Conservation (phyloP, 2,329 filamentous ascomycete species). For the Verticillium albo-atrum region DNA sequence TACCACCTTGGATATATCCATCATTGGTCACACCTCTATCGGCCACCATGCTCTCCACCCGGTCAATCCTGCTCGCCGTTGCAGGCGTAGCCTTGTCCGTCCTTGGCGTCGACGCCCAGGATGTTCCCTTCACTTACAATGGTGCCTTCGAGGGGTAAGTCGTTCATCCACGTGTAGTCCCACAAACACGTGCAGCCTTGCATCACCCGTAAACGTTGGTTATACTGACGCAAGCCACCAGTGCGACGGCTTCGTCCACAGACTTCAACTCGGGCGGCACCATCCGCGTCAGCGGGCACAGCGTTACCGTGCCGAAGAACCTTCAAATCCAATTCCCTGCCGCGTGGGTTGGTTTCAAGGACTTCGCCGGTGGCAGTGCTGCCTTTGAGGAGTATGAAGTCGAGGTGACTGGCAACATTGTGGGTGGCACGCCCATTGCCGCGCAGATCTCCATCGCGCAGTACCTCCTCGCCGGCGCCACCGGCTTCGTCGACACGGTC, state of each 20-base stretch:
- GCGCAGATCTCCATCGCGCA: slow-evolving; percentile 31
- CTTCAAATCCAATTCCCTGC: slow-evolving; percentile 43
- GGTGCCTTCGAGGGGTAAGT: slow-evolving; percentile 9
- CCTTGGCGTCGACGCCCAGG: slow-evolving; percentile 3
- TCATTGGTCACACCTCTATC: neutral
- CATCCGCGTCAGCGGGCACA: slow-evolving; percentile 39
- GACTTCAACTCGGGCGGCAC: slow-evolving; percentile 39
- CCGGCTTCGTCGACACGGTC: slow-evolving; percentile 29
- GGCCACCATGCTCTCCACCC: slow-evolving; percentile 1
- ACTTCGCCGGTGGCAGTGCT: slow-evolving; percentile 20
- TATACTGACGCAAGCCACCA: slow-evolving; percentile 1
- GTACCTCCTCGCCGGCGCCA: slow-evolving; percentile 26
- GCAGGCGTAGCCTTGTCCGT: slow-evolving; percentile 2
- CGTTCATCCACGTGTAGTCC: neutral
- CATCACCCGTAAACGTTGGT: neutral
- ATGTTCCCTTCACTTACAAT: slow-evolving; percentile 8
- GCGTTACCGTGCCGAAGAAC: slow-evolving; percentile 42
- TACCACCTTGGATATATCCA: neutral
- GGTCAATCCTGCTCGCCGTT: neutral
- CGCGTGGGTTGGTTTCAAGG: slow-evolving; percentile 37
- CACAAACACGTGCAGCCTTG: neutral
- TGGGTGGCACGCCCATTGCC: slow-evolving; percentile 28
- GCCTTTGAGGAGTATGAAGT: slow-evolving; percentile 3
- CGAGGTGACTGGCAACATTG: slow-evolving; percentile 30
- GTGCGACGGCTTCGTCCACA: slow-evolving; percentile 24